Base-by-base conservation (phyloP, 2,329 filamentous ascomycete genomes). In the Nothophoma quercina region DNA sequence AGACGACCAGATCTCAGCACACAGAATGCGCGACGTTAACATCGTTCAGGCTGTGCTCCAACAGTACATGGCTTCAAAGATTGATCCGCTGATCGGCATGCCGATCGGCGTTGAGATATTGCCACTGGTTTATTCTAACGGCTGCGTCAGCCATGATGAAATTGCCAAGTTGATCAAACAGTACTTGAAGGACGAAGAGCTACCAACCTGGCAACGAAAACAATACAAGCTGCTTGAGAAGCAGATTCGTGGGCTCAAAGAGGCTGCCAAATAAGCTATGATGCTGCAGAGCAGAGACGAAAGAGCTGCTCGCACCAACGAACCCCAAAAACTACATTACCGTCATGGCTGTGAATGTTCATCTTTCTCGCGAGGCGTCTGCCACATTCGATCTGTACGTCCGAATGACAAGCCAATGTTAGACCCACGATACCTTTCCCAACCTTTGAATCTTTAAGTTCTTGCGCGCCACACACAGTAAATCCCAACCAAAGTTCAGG, bases 381-480 rank as follows among this genome's bases (percentile, higher is more conserved):
- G 75, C 1, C 77, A 78, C 43, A 71, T 79, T 28, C 50, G 55
- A 0, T 77, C 74, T 2, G 30, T 71, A 0, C 62, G 77, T 33
- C 64, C 70, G 0, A 55, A 56, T 1, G 68, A 57, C 4, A 58
- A 66, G 13, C 77, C 77, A 0, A 35, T 55, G 1, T 75, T 80
- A 34, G 74, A 81, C 55, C 71, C 73, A 0, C 67, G 66, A 7
- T 78, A 77, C 23, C 62, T 79, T 25, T 70, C 71, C 12, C 73
- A 80, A 47, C 75, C 77, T 0, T 52, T 77, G 4, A 77, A 79
- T 48, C 51, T 77, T 7, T 71, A 78, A 26, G 48, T 79, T 8
- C 60, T 74, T 1, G 70, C 74, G 1, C 67, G 70, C 6, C 67
- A 70, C 22, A 50, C 55, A 19, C 59, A 69, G 13, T 65, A 65